Conservation (phyloP, 805 yeast species). For the Suhomyces vadensis region DNA sequence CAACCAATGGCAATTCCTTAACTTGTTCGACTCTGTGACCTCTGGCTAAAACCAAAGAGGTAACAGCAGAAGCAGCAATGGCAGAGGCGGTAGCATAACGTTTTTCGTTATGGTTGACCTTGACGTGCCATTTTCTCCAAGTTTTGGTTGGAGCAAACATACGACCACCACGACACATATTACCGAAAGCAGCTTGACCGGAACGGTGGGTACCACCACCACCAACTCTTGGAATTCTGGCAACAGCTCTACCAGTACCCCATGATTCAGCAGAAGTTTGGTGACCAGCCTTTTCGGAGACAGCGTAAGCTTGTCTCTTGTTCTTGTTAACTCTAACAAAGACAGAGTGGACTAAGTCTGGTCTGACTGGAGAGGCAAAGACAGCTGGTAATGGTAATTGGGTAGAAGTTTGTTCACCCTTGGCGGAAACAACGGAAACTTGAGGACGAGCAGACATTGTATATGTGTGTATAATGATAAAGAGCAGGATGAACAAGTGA, state of each 20-base stretch:
- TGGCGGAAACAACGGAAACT: constrained; percentile 88
- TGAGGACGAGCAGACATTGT: constrained; percentile 79
- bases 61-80: constrained; percentile 98
- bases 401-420: constrained; percentile 84
- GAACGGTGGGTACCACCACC: constrained; percentile 99
- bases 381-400: constrained; percentile 96
- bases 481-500: constrained; percentile 13
- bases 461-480: constrained; percentile 22
- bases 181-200: constrained; percentile 99
- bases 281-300: constrained; percentile 98
- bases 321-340: constrained; percentile 98
- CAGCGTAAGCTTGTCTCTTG: constrained; percentile 99
- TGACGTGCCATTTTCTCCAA: constrained; percentile 99
- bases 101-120: constrained; percentile 99
- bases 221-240: constrained; percentile 99
- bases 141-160: constrained; percentile 99
- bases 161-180: constrained; percentile 99
- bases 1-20: constrained; percentile 98
- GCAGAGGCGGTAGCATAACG: constrained; percentile 99
- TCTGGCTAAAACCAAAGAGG: constrained; percentile 98
- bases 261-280: constrained; percentile 99
- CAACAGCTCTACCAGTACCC: constrained; percentile 99
- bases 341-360: constrained; percentile 98
- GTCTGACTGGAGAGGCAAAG: constrained; percentile 99
- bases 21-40: constrained; percentile 99